Evolutionary conservation across 495 filamentous ascomycete genomes (phyloP), one percentile per base, ranked within the genome.

Genomic region (Penicillium simplicissimum): DNA sequence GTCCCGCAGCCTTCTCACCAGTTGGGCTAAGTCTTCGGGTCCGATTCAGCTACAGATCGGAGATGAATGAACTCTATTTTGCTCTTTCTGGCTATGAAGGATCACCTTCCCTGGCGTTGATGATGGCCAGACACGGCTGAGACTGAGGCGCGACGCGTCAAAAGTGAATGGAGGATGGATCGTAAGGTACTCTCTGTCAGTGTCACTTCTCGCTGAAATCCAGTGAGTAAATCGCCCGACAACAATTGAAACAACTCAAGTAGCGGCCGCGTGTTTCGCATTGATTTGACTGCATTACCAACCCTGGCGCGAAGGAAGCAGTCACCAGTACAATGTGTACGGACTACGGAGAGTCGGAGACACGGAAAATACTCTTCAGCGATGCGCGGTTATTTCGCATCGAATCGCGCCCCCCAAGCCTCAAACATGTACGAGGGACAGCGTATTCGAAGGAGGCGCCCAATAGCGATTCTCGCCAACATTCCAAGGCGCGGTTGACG

Each of bases 231-330:
- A 31, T 3, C 35, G 17, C 13, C 14, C 51, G 14, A 37, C 33
- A 15, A 23, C 23, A 53, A 61, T 42, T 61, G 38, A 68, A 64
- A 53, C 33, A 57, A 36, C 60, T 62, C 62, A 62, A 68, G 28
- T 57, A 59, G 61, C 36, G 40, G 17, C 28, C 48, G 42, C 58
- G 51, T 61, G 65, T 68, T 64, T 68, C 59, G 62, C 56, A 62
- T 68, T 65, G 58, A 65, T 64, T 64, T 59, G 54, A 57, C 21
- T 35, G 7, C 10, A 3, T 15, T 25, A 23, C 23, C n/a, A 42
- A 31, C 28, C n/a, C 17, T n/a, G 7, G 38, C 40, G 14, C 10
- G 2, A 19, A 17, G 14, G 14, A 2, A 19, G n/a, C 40, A 8
- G 40, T 42, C n/a, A 42, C 9, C n/a, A 6, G 15, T 19, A 17